Conservation (phyloP, 805 yeast genomes). For the Candida ascalaphidarum region DNA sequence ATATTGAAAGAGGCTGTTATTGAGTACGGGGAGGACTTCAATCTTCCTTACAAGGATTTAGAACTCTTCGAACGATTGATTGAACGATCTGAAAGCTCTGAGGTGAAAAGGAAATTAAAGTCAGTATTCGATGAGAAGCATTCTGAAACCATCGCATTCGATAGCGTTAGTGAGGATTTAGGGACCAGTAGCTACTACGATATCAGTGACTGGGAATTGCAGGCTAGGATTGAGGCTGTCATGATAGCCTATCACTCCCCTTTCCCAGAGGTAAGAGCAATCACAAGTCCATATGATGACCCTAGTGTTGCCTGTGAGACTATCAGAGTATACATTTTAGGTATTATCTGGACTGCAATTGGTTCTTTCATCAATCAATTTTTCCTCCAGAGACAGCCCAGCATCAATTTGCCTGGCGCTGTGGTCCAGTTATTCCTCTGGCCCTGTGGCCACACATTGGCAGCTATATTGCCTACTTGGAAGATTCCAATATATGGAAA, state of each 20-base stretch:
- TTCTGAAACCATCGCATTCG: not conserved
- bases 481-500: slow-evolving; percentile 15
- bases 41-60: slow-evolving; percentile 20
- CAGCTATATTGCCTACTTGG: slow-evolving; percentile 31
- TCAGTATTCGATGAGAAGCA: not conserved
- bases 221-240: slow-evolving; percentile 7
- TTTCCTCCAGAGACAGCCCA: slow-evolving; percentile 9
- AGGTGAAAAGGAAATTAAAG: too few relatives aligned
- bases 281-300: slow-evolving; percentile 15
- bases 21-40: slow-evolving; percentile 23
- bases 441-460: slow-evolving; percentile 20
- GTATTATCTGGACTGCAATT: slow-evolving; percentile 21
- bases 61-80: slow-evolving; percentile 12
- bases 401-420: slow-evolving; percentile 5
- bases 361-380: slow-evolving; percentile 9
- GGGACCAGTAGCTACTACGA: not conserved
- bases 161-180: too few relatives aligned
- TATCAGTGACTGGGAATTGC: slow-evolving; percentile 6
- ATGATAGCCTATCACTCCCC: slow-evolving; percentile 17
- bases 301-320: slow-evolving; percentile 26
- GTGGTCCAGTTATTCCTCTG: slow-evolving; percentile 11
- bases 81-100: too few relatives aligned
- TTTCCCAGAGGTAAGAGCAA: slow-evolving; percentile 23
- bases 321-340: slow-evolving; percentile 17
- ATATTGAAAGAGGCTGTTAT: slow-evolving; percentile 19